Conservation (phyloP, 2,329 filamentous ascomycete genomes). For the Monosporascus sp. region DNA sequence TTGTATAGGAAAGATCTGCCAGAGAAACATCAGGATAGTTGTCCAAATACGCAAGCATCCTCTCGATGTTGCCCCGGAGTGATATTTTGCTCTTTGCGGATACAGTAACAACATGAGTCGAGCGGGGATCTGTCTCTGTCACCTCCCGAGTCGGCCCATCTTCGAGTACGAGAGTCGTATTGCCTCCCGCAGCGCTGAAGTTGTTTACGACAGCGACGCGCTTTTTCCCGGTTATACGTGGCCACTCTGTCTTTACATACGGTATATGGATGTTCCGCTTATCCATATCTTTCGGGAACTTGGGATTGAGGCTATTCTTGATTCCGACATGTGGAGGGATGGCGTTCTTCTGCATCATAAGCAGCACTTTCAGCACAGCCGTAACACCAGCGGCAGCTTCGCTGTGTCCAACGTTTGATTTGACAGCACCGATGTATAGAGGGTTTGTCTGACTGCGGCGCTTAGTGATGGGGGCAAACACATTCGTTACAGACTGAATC, state of each 20-base stretch:
- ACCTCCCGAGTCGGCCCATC: no score
- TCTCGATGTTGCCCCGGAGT: constrained; percentile 3
- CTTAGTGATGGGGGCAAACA: constrained; percentile 56
- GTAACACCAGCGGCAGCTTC: constrained; percentile 31
- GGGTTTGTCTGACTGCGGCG: constrained; percentile 32
- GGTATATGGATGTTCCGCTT: constrained; percentile 6
- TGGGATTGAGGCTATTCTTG: constrained; percentile 38
- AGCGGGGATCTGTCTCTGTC: no score
- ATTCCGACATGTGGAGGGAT: constrained; percentile 45
- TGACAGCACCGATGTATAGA: constrained; percentile 40
- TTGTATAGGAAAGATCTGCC: constrained; percentile 16
- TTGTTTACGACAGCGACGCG: constrained; percentile 17
- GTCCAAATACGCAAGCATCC: no score
- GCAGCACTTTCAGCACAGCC: constrained; percentile 13
- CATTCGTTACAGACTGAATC: constrained; percentile 54
- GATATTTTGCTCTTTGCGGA: constrained; percentile 8
- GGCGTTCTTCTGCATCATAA: constrained; percentile 20
- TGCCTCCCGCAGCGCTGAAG: constrained; percentile 15
- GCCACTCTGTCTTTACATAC: neutral
- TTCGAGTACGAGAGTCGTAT: constrained; percentile 13
- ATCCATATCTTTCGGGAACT: constrained; percentile 34
- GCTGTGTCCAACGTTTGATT: constrained; percentile 42
- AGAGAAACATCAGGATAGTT: no score
- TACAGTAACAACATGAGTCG: constrained; percentile 10
- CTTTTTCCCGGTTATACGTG: neutral